Base-by-base conservation (phyloP, 768 basidiomycete species). In the Omphalotus guepiniiformis region DNA sequence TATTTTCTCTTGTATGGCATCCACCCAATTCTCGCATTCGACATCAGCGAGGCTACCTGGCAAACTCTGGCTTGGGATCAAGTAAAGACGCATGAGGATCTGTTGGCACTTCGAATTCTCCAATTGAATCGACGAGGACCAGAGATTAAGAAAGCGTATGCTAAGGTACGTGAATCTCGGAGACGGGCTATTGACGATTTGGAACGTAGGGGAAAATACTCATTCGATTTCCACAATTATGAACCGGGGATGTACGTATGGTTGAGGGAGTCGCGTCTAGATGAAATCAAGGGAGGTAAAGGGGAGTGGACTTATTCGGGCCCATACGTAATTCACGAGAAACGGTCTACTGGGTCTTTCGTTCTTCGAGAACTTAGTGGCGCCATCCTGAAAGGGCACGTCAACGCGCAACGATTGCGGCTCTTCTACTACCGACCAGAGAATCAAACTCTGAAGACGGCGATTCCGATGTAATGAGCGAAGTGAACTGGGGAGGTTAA, bases 1-100 rank as follows among this genome's bases (percentile, higher is more conserved):
- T 69, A 61, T 39, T 67, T 55, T 30, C 46, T 70, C 9, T 34
- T 62, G 2, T 63, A 69, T 43, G 61, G 69, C 3, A 26, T 56
- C 0, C 56, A 66, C 12, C 61, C 63, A 0, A 38, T 69, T 0
- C 57, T 69, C 16, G 51, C 61, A 0, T 63, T 65, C 38, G 61
- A 69, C 23, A 23, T 67, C 0, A 13, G 52, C 0, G 62, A 72
- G 27, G 47, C 47, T 0, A 70, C 58, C 0, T 69, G 63, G 62
- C 53, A 59, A 12, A 52, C 53, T 0, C 53, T 63, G 0, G 56
- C 63, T 15, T 65, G 63, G 63, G 28, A 60, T 29, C 43, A 27
- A 0, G 52, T 62, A 5, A 18, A 35, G 1, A 48, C 55, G 2
- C 56, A 59, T 2, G 55, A 59, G 7, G 62, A 67, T 1, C 47